Evolutionary conservation across 306 rosid species (phyloP), one percentile per base, ranked within the genome.

Genomic region (Senna siamea): DNA sequence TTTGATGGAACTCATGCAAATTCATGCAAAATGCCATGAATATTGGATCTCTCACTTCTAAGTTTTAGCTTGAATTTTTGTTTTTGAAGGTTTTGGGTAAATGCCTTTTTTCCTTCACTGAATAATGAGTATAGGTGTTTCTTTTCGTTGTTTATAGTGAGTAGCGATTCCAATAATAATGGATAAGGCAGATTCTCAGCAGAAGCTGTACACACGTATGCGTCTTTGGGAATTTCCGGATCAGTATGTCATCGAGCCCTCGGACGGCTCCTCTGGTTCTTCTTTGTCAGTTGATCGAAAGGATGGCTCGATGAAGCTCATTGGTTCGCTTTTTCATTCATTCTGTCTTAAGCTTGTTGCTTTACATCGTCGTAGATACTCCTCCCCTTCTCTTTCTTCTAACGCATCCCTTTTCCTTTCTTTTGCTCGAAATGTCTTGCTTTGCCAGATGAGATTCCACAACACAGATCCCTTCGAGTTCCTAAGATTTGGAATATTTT

Each of bases 141-240:
- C 8, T 34, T 52, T 52, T 2, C 7, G 67, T 67, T 65, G 28
- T 52, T 81, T 80, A 28, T 75, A 81, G 91, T 69, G 77, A 58
- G 19, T 15, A 75, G 80, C 62, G 69, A 47, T 58, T 64, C 75
- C 76, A 72, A 86, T 81, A 70, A 93, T 88, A 91, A 89, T 86
- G 97, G 99, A 94, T 93, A 84, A 66, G 80, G 87, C 88, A 40
- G 97, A 94, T 69, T 87, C 93, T 20, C 88, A 78, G 79, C 97
- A 82, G 70, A 94, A 94, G 88, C 85, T 94, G 28, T 92, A 89
- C 81, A 78, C 95, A 19, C 84, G 93, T 34, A 87, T 94, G 99
- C 85, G 96, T 26, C 85, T 94, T 19, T 94, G 99, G 99, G 97
- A 89, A 78, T 89, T 89, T 77, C 89, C 95, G n/a, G 92, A 89